Evolutionary conservation across 1,284 basidiomycete species (phyloP), one percentile per base, ranked within the genome.

Genomic region (Neolentinus lepideus): DNA sequence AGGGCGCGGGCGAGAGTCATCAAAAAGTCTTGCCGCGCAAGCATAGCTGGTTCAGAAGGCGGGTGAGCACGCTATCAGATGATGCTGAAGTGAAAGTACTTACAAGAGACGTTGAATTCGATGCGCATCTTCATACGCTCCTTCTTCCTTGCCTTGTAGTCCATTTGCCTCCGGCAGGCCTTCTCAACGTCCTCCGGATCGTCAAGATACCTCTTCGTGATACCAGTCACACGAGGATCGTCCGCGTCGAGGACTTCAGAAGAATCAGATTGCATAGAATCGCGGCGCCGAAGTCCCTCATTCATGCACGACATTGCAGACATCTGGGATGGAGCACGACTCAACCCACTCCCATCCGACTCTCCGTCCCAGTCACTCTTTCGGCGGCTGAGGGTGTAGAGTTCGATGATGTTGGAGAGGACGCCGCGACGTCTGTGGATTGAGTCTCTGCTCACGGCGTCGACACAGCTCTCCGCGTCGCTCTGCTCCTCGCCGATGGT

Each of bases 61-160:
- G 14, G 12, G 51, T 61, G 55, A 65, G 66, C 53, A 54, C 8
- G 26, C 14, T 26, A 25, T 29, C 22, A n/a, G n/a, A 25, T 6
- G 27, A 10, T 4, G 4, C 22, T 46, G 24, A 14, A 9, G 43
- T 8, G 43, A 52, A 56, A 54, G 50, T 53, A 70, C 76, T 64
- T 63, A 87, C 86, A 82, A 31, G 81, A 78, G 52, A 87, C 73
- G 62, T 88, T 88, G 65, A 83, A 88, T 62, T 88, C 82, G 57
- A 88, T 88, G 59, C 74, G 79, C 56, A 83, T 75, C 26, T 78
- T 76, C 64, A 78, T 77, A 11, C 78, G 72, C 60, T 84, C 77
- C 65, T 88, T 88, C 58, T 83, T 73, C 22, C 85, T 79, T 47
- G 77, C 67, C 59, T 75, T 77, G 65, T 88, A 88, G 61, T 79